Evolutionary conservation across 2,329 filamentous ascomycete genomes (phyloP), one percentile per base, ranked within the genome.

Genomic region (Penicillium sp.): DNA sequence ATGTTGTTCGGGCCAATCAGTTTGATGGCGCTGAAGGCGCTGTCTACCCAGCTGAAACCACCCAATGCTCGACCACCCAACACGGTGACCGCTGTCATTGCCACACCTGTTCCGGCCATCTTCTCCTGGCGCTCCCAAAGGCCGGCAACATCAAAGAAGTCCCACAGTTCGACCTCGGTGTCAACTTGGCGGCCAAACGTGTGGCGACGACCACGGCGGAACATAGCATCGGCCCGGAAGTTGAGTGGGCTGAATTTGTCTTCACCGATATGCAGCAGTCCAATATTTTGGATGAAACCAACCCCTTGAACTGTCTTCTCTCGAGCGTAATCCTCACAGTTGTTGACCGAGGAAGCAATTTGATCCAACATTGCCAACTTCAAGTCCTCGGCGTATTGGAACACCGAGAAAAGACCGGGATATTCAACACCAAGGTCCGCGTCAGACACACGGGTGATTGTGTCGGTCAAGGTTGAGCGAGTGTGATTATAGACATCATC

Each of bases 141-240:
- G 10, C 86, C 89, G 16, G 86, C 82, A 72, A 92, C 81, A 73
- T 99, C 94, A 66, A 99, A 90, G 79, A 99, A 97, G 76, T 99
- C 94, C 83, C 83, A 89, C 0, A 96, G 65, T 68, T 99, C 92
- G 4, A 94, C 90, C 50, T 94, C 86, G 18, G 96, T 86, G 57
- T 97, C 86, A 14, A 97, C 87, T 68, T 96, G 88, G 60, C 91
- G 86, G 5, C 91, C 92, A 39, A 96, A 78, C 2, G 86, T 85
- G 71, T 99, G 91, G 56, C 87, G 85, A 67, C 89, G 89, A 39
- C 70, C 69, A 58, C 90, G 86, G 56, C 86, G 87, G 80, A 97
- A 99, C 94, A 99, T 97, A 69, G 92, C 86, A 65, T 97, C 92
- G 1, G 91, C 86, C 29, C 89, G 86, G 85, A 99, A 97, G 62